Conservation (phyloP, 2,329 filamentous ascomycete species). For the Aspergillus japonicus region DNA sequence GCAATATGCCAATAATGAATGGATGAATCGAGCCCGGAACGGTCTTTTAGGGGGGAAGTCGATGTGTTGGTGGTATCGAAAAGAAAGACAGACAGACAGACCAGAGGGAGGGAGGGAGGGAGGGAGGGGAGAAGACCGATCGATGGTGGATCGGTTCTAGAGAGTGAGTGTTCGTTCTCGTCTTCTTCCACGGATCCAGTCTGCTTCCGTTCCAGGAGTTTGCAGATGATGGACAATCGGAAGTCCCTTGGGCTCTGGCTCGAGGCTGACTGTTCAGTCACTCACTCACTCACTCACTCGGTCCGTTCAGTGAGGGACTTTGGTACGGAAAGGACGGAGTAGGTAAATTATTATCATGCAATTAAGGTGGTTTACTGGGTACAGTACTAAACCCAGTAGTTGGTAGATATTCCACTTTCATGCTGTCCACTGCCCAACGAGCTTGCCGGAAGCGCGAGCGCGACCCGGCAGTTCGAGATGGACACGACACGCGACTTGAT, state of each 20-base stretch:
- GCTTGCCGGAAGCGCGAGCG: slow-evolving; percentile 7
- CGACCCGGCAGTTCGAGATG: slow-evolving; percentile 19
- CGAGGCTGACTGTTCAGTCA: no score
- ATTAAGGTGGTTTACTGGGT: slow-evolving; percentile 1
- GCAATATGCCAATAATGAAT: not conserved
- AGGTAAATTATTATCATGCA: not conserved
- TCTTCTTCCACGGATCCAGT: slow-evolving; percentile 18
- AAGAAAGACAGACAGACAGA: not conserved
- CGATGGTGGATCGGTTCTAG: not conserved
- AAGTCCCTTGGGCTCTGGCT: not conserved
- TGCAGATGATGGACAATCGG: slow-evolving; percentile 4
- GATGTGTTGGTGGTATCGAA: not conserved
- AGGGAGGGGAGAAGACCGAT: not conserved
- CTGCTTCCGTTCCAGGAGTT: slow-evolving; percentile 17
- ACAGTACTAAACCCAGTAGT: no score
- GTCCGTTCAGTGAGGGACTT: slow-evolving; percentile 2
- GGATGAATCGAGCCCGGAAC: slow-evolving; percentile 13
- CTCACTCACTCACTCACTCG: no score
- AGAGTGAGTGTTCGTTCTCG: not conserved
- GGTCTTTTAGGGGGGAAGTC: slow-evolving; percentile 7
- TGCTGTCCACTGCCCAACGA: slow-evolving; percentile 8
- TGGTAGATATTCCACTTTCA: no score
- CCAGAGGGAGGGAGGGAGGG: not conserved
- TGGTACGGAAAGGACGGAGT: not conserved
- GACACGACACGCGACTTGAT: slow-evolving; percentile 17